A percentile compares a stretch with the other conserved stretches of the same genome.
phyloP scores from a whole-genome alignment of 1,284 basidiomycete species.

The Ganoderma boninense region DNA sequence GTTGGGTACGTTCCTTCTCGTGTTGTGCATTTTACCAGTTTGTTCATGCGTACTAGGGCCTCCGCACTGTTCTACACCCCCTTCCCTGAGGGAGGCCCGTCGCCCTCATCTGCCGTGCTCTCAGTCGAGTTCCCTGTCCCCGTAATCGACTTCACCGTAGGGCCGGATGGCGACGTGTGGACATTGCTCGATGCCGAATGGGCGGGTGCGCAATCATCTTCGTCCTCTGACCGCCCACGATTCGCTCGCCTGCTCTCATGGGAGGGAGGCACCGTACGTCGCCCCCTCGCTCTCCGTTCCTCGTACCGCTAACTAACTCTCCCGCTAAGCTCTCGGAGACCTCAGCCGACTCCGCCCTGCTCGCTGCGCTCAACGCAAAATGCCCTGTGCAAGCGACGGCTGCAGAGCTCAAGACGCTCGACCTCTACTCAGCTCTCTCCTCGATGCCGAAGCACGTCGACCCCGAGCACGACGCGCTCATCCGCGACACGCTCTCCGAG shows the following conservation, averaged over 20 bases:
- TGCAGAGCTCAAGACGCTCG: constrained; percentile 59
- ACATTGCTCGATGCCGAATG: constrained; percentile 56
- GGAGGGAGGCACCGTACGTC: constrained; percentile 32
- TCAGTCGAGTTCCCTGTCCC: constrained; percentile 63
- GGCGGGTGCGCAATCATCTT: not conserved
- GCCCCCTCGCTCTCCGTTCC: not conserved
- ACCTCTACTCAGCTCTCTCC: constrained; percentile 66
- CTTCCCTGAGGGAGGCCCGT: constrained; percentile 44
- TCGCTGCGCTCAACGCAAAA: constrained; percentile 50
- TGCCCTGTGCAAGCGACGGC: constrained; percentile 53
- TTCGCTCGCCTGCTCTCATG: constrained; percentile 31
- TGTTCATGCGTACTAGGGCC: constrained; percentile 52
- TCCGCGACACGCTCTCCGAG: constrained; percentile 38
- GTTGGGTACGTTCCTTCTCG: constrained; percentile 61
- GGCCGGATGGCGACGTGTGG: constrained; percentile 51
- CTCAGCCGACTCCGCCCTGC: constrained; percentile 34
- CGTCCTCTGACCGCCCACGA: not conserved
- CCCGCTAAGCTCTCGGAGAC: constrained; percentile 36
- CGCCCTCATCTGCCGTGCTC: constrained; percentile 42
- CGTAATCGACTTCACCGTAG: constrained; percentile 65
- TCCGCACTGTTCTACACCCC: constrained; percentile 69
- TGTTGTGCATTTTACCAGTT: not conserved
- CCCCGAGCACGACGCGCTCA: constrained; percentile 52
- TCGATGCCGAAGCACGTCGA: constrained; percentile 71
- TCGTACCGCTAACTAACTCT: not conserved